Conservation (phyloP, 768 basidiomycete genomes). For the Mycena belliarum region DNA sequence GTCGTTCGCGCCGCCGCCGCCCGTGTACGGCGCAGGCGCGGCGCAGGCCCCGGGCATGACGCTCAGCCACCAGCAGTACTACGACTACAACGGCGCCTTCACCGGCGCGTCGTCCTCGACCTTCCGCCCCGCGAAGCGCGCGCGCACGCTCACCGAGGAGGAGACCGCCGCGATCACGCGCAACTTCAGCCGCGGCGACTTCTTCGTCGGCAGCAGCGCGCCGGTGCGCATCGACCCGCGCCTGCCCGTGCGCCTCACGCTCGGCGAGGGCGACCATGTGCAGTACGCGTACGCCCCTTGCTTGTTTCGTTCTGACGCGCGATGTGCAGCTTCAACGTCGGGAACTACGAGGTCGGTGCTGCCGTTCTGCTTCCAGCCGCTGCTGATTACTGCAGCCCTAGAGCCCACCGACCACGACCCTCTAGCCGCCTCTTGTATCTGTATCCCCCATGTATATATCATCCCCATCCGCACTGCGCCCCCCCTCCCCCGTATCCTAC, state of each 20-base stretch:
- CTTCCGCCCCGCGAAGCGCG: conserved; percentile 79
- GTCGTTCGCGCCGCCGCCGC: conserved; percentile 38
- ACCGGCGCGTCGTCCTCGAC: conserved; percentile 72
- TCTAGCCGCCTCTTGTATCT: too few relatives aligned
- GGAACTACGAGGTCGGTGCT: conserved; percentile 16
- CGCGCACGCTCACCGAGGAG: conserved; percentile 79
- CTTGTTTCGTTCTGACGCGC: too few relatives aligned
- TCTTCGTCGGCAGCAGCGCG: conserved; percentile 78
- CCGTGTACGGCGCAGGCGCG: conserved; percentile 49
- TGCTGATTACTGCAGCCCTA: neutral
- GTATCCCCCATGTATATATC: too few relatives aligned
- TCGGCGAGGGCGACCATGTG: conserved; percentile 82
- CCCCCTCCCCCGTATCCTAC: too few relatives aligned
- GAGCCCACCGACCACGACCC: neutral
- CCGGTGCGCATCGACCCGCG: conserved; percentile 84
- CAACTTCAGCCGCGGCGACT: conserved; percentile 80
- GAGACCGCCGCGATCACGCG: conserved; percentile 83
- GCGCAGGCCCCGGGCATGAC: conserved; percentile 9
- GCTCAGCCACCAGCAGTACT: conserved; percentile 58
- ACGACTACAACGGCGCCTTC: conserved; percentile 73
- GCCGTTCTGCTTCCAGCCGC: neutral
- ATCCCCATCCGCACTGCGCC: too few relatives aligned
- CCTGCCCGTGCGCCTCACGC: conserved; percentile 73
- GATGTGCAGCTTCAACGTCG: conserved; percentile 23
- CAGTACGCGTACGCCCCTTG: conserved; percentile 38